These are phyloP conservation scores for Neurospora sp. DNA, from an alignment of 495 filamentous ascomycete genomes.

Conservation along the genomic window DNA sequence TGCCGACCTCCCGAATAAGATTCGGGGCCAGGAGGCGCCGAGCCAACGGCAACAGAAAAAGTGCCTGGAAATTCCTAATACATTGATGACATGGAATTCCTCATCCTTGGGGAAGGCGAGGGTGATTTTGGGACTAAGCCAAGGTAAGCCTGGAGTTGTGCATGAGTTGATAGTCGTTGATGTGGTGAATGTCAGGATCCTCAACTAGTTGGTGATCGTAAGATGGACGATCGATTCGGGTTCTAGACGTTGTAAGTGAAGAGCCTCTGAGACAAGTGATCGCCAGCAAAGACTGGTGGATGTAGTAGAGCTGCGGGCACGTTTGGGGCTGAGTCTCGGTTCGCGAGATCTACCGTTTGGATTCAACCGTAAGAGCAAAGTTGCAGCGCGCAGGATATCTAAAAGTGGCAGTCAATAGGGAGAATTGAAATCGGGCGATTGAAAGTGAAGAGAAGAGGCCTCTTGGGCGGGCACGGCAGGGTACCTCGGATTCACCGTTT, in stretches of 20 bases:
- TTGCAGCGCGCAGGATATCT: not conserved
- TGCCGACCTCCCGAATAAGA: not conserved
- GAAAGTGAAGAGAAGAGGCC: no score
- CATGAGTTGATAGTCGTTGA: not conserved
- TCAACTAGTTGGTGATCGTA: not conserved
- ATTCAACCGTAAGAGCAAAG: not conserved
- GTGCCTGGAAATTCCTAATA: not conserved
- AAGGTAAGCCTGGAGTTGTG: not conserved
- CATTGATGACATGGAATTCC: not conserved
- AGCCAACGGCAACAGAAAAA: not conserved
- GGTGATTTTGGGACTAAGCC: not conserved
- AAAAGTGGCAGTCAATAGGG: not conserved
- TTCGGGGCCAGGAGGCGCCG: not conserved
- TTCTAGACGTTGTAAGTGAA: not conserved
- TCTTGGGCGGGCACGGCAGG: no score
- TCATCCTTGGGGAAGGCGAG: not conserved
- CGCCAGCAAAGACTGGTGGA: not conserved
- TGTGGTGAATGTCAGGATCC: not conserved
- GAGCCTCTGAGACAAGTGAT: conserved; percentile 13
- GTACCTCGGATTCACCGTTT: not conserved
- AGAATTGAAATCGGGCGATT: not conserved
- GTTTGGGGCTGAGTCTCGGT: not conserved
- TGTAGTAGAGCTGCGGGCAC: not conserved
- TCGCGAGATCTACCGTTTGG: not conserved
- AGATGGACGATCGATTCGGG: not conserved